phyloP scores from a whole-genome alignment of 176 grass and related monocot genomes.

The Tuctoria greenei region DNA sequence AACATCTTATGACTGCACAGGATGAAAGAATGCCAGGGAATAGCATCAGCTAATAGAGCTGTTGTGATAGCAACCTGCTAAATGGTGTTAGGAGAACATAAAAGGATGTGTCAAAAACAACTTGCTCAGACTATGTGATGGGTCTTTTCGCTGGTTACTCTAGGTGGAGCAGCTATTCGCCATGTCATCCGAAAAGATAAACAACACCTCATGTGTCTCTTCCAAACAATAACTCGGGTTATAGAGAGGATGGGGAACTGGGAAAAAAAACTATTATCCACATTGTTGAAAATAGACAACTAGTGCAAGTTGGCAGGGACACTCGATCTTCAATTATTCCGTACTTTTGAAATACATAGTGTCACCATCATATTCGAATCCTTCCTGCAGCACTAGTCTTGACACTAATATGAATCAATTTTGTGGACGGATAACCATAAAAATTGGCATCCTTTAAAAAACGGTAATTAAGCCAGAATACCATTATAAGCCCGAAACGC shows the following conservation, averaged over 20 bases:
- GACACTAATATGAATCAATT: not conserved
- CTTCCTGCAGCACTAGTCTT: conserved; percentile 10
- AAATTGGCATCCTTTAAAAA: not conserved
- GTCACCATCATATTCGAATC: not conserved
- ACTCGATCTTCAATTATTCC: not conserved
- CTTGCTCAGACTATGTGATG: not conserved
- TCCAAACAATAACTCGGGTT: no score
- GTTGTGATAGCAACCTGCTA: conserved; percentile 8
- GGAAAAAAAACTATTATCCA: no score
- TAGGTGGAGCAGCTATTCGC: not conserved
- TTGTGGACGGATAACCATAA: not conserved
- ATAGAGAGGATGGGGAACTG: not conserved
- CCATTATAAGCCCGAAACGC: not conserved
- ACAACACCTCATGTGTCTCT: not conserved
- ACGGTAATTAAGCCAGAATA: not conserved
- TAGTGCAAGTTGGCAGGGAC: not conserved
- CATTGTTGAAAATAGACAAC: conserved; percentile 5
- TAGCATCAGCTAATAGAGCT: conserved; percentile 7
- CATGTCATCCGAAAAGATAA: not conserved
- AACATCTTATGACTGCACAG: conserved; percentile 19
- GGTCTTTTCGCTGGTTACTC: not conserved
- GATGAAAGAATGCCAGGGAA: not conserved
- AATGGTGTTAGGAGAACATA: not conserved
- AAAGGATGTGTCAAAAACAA: conserved; percentile 15
- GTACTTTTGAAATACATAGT: not conserved